Evolutionary conservation across 2,329 filamentous ascomycete species (phyloP).

Genomic region (Colletotrichum orbiculare): DNA sequence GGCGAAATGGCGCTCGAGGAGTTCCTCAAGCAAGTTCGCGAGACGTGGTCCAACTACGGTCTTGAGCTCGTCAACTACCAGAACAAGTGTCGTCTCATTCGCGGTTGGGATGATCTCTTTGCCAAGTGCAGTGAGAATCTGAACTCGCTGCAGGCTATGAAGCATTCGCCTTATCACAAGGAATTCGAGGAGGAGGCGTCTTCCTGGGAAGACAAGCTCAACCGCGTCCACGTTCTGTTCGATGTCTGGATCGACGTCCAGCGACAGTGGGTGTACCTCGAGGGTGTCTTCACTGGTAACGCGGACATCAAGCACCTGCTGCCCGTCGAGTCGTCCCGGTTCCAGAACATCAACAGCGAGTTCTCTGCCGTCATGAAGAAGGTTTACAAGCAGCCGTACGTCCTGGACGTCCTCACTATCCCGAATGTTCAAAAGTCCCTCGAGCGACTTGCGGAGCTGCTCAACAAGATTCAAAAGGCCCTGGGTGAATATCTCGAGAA

Average conservation of each 20-base stretch:
- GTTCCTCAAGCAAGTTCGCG: slow-evolving; percentile 94
- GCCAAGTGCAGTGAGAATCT: slow-evolving; percentile 98
- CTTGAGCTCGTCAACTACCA: slow-evolving; percentile 97
- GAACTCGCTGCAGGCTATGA: slow-evolving; percentile 98
- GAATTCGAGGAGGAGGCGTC: slow-evolving; percentile 98
- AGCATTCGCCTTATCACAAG: slow-evolving; percentile 98
- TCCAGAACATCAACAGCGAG: slow-evolving; percentile 99
- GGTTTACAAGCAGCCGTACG: slow-evolving; percentile 94
- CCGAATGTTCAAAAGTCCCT: slow-evolving; percentile 95
- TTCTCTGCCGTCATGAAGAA: slow-evolving; percentile 99
- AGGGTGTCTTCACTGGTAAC: slow-evolving; percentile 98
- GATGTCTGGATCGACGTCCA: slow-evolving; percentile 99
- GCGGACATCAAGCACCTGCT: slow-evolving; percentile 98
- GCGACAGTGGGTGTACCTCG: slow-evolving; percentile 98
- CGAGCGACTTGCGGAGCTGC: slow-evolving; percentile 92
- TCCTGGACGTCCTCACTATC: slow-evolving; percentile 95
- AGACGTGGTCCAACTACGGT: slow-evolving; percentile 95
- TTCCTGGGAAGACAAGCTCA: slow-evolving; percentile 97
- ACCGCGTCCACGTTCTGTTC: slow-evolving; percentile 95
- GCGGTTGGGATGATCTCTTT: slow-evolving; percentile 97
- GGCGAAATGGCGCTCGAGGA: slow-evolving; percentile 99
- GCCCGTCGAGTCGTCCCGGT: slow-evolving; percentile 94
- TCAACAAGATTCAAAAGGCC: slow-evolving; percentile 99
- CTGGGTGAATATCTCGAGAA: slow-evolving; percentile 98
- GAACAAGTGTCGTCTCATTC: slow-evolving; percentile 96